phyloP scores from a whole-genome alignment of 2,329 filamentous ascomycete genomes.

The Pseudogymnoascus sp. region DNA sequence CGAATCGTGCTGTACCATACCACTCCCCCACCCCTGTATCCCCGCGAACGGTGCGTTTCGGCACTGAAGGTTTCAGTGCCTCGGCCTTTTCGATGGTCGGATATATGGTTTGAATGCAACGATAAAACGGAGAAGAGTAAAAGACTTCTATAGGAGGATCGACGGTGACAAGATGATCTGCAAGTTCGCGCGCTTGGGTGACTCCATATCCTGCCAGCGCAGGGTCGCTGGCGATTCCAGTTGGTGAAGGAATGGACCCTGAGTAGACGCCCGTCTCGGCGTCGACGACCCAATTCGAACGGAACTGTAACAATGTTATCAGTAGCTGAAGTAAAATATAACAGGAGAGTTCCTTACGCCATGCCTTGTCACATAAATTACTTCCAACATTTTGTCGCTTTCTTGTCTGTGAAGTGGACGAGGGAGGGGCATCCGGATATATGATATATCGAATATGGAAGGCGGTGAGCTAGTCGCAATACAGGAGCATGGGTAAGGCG shows the following conservation, averaged over 20 bases:
- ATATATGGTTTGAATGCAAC: slow-evolving; percentile 75
- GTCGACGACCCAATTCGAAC: slow-evolving; percentile 83
- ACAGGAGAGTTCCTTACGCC: slow-evolving; percentile 49
- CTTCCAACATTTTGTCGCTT: slow-evolving; percentile 3
- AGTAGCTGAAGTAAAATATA: not conserved
- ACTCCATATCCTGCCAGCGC: slow-evolving; percentile 82
- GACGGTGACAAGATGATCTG: slow-evolving; percentile 51
- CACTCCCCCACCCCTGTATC: slow-evolving; percentile 69
- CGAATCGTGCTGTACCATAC: slow-evolving; percentile 80
- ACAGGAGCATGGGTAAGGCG: not conserved
- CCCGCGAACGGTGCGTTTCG: slow-evolving; percentile 40
- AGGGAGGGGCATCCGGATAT: not conserved
- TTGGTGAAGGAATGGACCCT: slow-evolving; percentile 68
- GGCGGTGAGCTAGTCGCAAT: slow-evolving; percentile 7
- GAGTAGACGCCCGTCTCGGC: slow-evolving; percentile 71
- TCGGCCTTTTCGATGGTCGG: slow-evolving; percentile 54
- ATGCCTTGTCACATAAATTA: slow-evolving; percentile 66
- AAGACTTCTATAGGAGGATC: slow-evolving; percentile 65
- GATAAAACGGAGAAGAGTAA: slow-evolving; percentile 81
- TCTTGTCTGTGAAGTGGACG: not conserved
- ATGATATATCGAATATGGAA: slow-evolving; percentile 6
- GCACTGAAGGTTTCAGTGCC: slow-evolving; percentile 16
- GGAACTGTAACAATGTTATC: slow-evolving; percentile 54
- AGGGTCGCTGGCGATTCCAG: slow-evolving; percentile 80
- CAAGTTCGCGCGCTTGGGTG: slow-evolving; percentile 73